Conservation (phyloP, 192 early-diverging fungal genomes). For the Coemansia sp. region DNA sequence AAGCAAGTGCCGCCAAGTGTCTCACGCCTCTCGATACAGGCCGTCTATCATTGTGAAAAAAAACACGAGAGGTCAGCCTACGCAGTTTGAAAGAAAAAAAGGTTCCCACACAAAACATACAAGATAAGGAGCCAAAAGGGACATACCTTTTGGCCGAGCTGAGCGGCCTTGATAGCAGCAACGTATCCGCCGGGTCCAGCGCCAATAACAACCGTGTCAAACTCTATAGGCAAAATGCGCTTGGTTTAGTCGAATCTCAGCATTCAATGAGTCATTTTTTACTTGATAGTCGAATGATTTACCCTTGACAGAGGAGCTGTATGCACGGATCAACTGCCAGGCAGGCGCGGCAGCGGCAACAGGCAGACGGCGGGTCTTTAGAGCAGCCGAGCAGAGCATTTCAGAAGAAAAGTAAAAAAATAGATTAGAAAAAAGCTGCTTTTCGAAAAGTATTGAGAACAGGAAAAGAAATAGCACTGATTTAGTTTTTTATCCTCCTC, state of each 20-base stretch:
- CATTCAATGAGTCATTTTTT: too few species aligned
- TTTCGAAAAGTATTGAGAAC: neutral
- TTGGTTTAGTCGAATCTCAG: too few species aligned
- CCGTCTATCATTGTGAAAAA: slow-evolving; percentile 63
- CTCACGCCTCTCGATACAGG: slow-evolving; percentile 95
- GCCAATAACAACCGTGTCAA: slow-evolving; percentile 85
- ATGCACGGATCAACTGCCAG: slow-evolving; percentile 43
- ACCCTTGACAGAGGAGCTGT: slow-evolving; percentile 50
- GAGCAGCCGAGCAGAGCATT: slow-evolving; percentile 45
- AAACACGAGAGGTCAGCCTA: neutral
- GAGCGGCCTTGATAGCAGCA: slow-evolving; percentile 97
- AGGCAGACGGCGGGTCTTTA: slow-evolving; percentile 24
- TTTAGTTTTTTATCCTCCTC: neutral
- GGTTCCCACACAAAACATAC: neutral
- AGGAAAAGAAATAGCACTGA: neutral
- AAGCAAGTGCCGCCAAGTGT: slow-evolving; percentile 96
- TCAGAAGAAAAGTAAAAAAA: neutral
- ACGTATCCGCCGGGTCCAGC: slow-evolving; percentile 98
- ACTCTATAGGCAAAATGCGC: slow-evolving; percentile 47
- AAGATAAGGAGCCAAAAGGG: neutral
- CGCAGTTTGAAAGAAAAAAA: neutral
- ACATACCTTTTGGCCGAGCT: slow-evolving; percentile 91
- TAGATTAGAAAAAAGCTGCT: slow-evolving; percentile 1
- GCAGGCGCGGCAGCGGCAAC: slow-evolving; percentile 20
- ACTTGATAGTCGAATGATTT: slow-evolving; percentile 4